Base-by-base conservation (phyloP, 345 rosid species). In the Geranium rotundifolium region DNA sequence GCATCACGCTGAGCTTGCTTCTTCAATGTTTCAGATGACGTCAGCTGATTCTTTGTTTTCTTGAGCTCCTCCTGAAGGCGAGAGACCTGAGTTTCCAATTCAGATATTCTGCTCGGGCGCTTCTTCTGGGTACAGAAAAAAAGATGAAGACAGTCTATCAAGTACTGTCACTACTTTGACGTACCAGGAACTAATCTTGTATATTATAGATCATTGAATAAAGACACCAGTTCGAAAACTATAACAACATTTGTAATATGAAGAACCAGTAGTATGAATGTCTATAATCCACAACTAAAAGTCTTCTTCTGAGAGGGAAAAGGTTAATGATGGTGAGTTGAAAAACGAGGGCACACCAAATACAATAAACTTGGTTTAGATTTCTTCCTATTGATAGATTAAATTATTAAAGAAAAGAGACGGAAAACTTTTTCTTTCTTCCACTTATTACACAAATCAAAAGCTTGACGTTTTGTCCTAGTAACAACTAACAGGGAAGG, bases 1-100 rank as follows among this genome's bases (percentile, higher is more conserved):
- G 90, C 85, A 66, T 93, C 95, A 67, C 84, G 82, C 72, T 77
- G 82, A 57, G 90, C 92, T 69, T 69, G 75, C 70, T 81, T 85
- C 77, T 82, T 93, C 63, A 61, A 78, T 5, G 89, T 73, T 74
- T 93, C 99, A 4, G 96, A 82, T n/a, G 81, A 67, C 16, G 37
- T 85, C 63, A 90, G 76, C 68, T 90, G 85, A 37, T 86, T 93
- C 74, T 86, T 93, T 10, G 82, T 78, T 76, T 72, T 93, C 76
- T 82, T 86, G 17, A 93, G 84, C 60, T 90, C 96, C 59, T 85
- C 96, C 73, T 84, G 90, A 54, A 93, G 89, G 68, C 82, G 91
- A 68, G 81, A 56, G 30, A 86, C 64, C 80, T 86, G 96, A 31
- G 82, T 70, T 68, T 84, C 95, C 73, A 85, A 71, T 72, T 88